phyloP scores from a whole-genome alignment of 2,329 filamentous ascomycete genomes.

The Xenoacremonium recifei region DNA sequence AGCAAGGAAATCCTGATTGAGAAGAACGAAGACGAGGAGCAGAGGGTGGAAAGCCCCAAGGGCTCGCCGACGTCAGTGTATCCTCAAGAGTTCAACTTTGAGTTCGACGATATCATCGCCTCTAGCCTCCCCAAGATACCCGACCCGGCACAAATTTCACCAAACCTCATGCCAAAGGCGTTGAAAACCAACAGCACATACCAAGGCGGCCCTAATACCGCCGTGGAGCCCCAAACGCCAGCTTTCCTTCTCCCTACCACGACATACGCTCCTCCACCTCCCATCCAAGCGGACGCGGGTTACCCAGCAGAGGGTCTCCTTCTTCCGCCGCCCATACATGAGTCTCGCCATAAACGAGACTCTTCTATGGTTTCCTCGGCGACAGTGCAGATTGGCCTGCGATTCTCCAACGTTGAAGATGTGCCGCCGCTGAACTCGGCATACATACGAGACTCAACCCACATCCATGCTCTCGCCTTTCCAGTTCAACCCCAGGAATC shows the following conservation, averaged over 20 bases:
- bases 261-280: slow-evolving; percentile 37
- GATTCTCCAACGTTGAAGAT: slow-evolving; percentile 60
- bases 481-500: slow-evolving; percentile 22
- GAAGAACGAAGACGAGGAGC: slow-evolving; percentile 30
- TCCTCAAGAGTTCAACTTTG: neutral
- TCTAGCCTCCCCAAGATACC: slow-evolving; percentile 13
- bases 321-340: slow-evolving; percentile 45
- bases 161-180: slow-evolving; percentile 20
- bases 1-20: slow-evolving; percentile 13
- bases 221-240: no score
- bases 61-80: neutral
- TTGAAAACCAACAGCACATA: slow-evolving; percentile 26
- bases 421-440: slow-evolving; percentile 34
- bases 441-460: slow-evolving; percentile 19
- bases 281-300: slow-evolving; percentile 6
- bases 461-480: slow-evolving; percentile 38
- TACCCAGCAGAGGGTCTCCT: slow-evolving; percentile 17
- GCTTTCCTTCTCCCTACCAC: slow-evolving; percentile 45
- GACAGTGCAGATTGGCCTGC: slow-evolving; percentile 70
- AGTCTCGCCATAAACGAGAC: slow-evolving; percentile 50
- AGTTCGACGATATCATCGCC: slow-evolving; percentile 9
- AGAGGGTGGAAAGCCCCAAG: slow-evolving; percentile 24
- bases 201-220: no score
- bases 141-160: slow-evolving; percentile 13
- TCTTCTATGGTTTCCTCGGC: slow-evolving; percentile 64